Evolutionary conservation across 1,139 yeast genomes (phyloP).

Genomic region (Hemisphaericaspora subhashii): DNA sequence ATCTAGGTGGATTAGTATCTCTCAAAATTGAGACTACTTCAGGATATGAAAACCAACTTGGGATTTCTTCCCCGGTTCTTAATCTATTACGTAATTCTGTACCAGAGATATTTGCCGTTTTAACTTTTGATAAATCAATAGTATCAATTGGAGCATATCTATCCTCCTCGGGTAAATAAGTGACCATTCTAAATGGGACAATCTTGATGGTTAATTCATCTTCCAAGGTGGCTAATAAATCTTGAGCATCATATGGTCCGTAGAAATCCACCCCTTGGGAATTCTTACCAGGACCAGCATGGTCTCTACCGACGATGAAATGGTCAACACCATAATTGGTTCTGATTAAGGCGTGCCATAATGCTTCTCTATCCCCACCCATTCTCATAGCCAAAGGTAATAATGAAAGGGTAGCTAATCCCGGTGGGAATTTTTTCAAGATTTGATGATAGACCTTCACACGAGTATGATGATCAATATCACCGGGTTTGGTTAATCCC

Average conservation of each 20-base stretch:
- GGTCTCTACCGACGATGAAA: slow-evolving; percentile 97
- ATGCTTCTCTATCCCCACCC: slow-evolving; percentile 99
- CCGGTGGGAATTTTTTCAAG: slow-evolving; percentile 88
- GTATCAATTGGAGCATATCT: slow-evolving; percentile 95
- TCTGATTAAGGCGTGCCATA: slow-evolving; percentile 97
- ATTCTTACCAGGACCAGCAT: slow-evolving; percentile 96
- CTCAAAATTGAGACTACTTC: slow-evolving; percentile 91
- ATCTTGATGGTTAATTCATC: slow-evolving; percentile 84
- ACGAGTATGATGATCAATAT: slow-evolving; percentile 95
- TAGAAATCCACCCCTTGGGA: slow-evolving; percentile 92
- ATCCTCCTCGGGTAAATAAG: slow-evolving; percentile 92
- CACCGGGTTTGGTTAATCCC: slow-evolving; percentile 96
- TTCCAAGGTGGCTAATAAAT: slow-evolving; percentile 70
- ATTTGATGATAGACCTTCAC: slow-evolving; percentile 93
- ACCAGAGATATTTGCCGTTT: slow-evolving; percentile 91
- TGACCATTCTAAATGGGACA: slow-evolving; percentile 96
- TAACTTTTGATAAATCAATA: slow-evolving; percentile 68
- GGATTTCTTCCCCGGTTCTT: slow-evolving; percentile 84
- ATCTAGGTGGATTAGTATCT: slow-evolving; percentile 92
- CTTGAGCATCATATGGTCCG: slow-evolving; percentile 97
- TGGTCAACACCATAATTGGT: slow-evolving; percentile 97
- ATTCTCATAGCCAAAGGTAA: slow-evolving; percentile 97
- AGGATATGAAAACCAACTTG: slow-evolving; percentile 97
- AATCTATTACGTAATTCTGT: slow-evolving; percentile 89
- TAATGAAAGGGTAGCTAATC: slow-evolving; percentile 85